These are phyloP conservation scores for Colletotrichum musae DNA, from an alignment of 2,329 filamentous ascomycete genomes.

Conservation along the genomic window DNA sequence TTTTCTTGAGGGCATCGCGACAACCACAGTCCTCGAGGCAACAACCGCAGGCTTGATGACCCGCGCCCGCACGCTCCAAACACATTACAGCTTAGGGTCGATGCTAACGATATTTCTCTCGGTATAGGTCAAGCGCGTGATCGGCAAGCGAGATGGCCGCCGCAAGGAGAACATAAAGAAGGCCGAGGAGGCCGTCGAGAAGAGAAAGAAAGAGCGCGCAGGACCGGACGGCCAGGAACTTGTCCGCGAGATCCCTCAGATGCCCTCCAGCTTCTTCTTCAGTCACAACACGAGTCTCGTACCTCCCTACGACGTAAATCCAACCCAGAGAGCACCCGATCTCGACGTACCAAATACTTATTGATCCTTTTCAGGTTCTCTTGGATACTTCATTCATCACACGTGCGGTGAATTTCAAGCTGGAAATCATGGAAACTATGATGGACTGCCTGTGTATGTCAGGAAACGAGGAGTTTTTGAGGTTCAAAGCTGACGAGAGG, in stretches of 20 bases:
- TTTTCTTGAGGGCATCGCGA: not conserved
- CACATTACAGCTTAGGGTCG: not conserved
- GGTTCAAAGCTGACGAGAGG: too few species aligned
- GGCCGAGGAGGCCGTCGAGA: conserved; percentile 67
- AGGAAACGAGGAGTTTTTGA: too few species aligned
- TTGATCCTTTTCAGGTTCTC: conserved; percentile 63
- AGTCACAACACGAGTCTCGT: conserved; percentile 88
- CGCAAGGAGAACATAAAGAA: conserved; percentile 86
- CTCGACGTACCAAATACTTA: not conserved
- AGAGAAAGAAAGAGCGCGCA: conserved; percentile 71
- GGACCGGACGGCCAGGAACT: conserved; percentile 68
- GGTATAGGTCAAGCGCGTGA: conserved; percentile 80
- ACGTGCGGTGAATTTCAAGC: conserved; percentile 85
- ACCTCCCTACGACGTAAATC: conserved; percentile 76
- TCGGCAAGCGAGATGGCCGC: conserved; percentile 84
- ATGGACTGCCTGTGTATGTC: conserved; percentile 84
- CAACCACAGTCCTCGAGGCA: not conserved
- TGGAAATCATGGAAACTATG: conserved; percentile 88
- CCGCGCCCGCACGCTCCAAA: not conserved
- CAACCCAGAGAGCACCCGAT: not conserved
- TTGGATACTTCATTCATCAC: conserved; percentile 73
- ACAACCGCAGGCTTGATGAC: too few species aligned
- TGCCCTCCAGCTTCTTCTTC: conserved; percentile 89
- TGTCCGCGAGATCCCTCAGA: conserved; percentile 71
- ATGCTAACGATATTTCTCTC: conserved; percentile 20